Percentiles rank a stretch among this genome's conserved stretches.
Evolutionary conservation across 345 rosid species (phyloP).

Genomic region (Punica granatum): DNA sequence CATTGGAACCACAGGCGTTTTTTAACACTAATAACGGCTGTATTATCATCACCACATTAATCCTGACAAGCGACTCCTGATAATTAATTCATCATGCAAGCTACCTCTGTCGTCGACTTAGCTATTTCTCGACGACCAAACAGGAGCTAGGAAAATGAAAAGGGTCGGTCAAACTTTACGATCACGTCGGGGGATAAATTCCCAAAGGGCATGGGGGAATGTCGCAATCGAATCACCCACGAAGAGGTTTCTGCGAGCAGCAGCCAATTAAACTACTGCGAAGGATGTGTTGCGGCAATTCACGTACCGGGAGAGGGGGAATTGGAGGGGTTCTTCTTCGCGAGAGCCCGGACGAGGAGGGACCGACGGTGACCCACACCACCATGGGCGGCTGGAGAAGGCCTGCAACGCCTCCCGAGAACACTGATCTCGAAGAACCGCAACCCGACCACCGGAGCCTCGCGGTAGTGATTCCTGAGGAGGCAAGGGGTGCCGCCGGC

Average conservation of each 20-base stretch:
- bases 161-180: background rate
- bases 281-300: conserved; percentile 2
- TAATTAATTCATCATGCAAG: background rate
- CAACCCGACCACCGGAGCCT: background rate
- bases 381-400: background rate
- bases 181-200: background rate
- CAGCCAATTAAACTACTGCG: background rate
- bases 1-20: background rate
- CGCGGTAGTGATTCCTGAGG: conserved; percentile 11
- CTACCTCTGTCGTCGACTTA: background rate
- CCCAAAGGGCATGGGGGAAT: background rate
- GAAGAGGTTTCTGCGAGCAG: background rate
- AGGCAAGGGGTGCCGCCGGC: conserved; percentile 18
- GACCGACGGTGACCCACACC: background rate
- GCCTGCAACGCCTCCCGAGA: conserved; percentile 6
- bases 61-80: background rate
- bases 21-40: background rate
- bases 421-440: conserved; percentile 13
- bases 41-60: background rate
- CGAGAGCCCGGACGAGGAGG: conserved; percentile 10
- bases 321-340: conserved; percentile 17
- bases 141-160: background rate
- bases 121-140: background rate
- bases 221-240: background rate
- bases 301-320: conserved; percentile 13